Conservation (phyloP, 1,139 yeast genomes). For the Yamadazyma dendronema region DNA sequence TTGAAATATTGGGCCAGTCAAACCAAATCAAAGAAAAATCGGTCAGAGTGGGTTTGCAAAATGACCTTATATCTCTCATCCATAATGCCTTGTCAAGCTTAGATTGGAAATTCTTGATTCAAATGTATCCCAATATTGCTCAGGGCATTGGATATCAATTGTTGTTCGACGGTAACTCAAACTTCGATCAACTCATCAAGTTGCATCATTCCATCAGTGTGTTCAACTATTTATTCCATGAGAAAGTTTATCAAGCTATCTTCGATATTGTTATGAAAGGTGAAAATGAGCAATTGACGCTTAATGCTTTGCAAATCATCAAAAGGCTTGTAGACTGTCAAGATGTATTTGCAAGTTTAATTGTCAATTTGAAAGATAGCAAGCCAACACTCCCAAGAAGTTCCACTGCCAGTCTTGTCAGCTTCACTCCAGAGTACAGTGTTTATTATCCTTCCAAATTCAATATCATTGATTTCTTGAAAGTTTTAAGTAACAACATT, state of each 20-base stretch:
- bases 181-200: slow-evolving; percentile 38
- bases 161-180: slow-evolving; percentile 16
- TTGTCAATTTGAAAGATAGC: slow-evolving; percentile 25
- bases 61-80: slow-evolving; percentile 51
- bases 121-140: slow-evolving; percentile 30
- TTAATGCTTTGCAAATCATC: slow-evolving; percentile 40
- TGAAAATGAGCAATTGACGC: slow-evolving; percentile 42
- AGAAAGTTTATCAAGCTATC: slow-evolving; percentile 52
- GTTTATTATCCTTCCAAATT: slow-evolving; percentile 49
- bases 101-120: slow-evolving; percentile 60
- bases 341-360: slow-evolving; percentile 28
- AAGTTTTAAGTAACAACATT: slow-evolving; percentile 66
- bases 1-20: slow-evolving; percentile 60
- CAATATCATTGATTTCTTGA: slow-evolving; percentile 65
- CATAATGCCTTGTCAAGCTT: slow-evolving; percentile 54
- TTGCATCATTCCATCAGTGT: slow-evolving; percentile 71
- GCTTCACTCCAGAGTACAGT: slow-evolving; percentile 20
- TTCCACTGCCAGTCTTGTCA: slow-evolving; percentile 2
- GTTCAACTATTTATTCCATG: slow-evolving; percentile 61
- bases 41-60: slow-evolving; percentile 50
- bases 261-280: slow-evolving; percentile 55
- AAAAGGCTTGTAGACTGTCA: slow-evolving; percentile 55
- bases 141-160: slow-evolving; percentile 39
- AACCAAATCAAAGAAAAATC: slow-evolving; percentile 24
- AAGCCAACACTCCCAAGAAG: slow-evolving; percentile 5